Base-by-base conservation (phyloP, 805 yeast species). In the Metschnikowia picachoensis region DNA sequence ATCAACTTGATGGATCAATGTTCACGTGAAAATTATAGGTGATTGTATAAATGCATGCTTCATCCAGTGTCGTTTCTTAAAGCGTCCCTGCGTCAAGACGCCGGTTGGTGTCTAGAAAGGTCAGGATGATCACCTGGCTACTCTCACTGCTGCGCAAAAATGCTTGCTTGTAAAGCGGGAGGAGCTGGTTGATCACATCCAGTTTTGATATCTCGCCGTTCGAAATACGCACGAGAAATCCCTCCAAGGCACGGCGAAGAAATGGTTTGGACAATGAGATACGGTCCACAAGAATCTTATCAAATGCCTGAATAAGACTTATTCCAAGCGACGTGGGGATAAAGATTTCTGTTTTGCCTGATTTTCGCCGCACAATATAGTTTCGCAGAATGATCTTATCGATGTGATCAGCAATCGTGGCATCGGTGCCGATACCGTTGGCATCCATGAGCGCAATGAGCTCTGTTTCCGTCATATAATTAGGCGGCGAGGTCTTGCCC, bases 371-470 rank as follows among this genome's bases (percentile, higher is more conserved):
- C 14, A 64, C 66, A 4, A 87, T 78, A 58, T 91, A 95, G 15
- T 81, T 80, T 43, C 99, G 67, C 10, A 64, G 63, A 28, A 77
- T 67, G 36, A 94, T 82, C 60, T 87, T 91, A 47, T 86, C 90
- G 33, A 94, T 94, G 65, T 94, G 99, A 36, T 94, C 99, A 0
- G 98, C 99, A 65, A 94, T 95, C 0, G 99, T 94, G 0, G 99
- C 99, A 70, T 94, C 99, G 0, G 99, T 94, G 2, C 99, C 99
- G 37, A 94, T 94, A 0, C 98, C 98, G 64, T 94, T 94, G 10
- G 82, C 87, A 68, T 95, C 98, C 99, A 94, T 94, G 39, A 94
- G 68, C 9, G 88, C 84, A 66, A 94, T 89, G 17, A 94, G 73
- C 60, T 92, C 99, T 0, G 96, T 76, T 63, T 94, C 99, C 0